Evolutionary conservation across 106 monocot genomes (phyloP), one percentile per base, ranked within the genome.

Genomic region (Triglochin maritima): DNA sequence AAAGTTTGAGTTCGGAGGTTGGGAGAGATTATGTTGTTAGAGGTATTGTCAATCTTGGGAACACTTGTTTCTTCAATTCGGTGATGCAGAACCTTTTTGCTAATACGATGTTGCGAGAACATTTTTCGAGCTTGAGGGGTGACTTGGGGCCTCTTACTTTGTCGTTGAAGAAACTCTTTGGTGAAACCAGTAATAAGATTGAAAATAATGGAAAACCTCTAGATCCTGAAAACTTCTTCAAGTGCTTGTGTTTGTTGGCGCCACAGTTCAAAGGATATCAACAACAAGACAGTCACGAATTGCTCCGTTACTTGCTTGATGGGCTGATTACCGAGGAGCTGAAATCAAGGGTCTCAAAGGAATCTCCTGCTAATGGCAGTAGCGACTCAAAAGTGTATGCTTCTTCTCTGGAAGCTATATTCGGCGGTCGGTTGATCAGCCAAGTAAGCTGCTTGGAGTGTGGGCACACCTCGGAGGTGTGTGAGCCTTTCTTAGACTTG

Each of bases 201-300:
- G 81, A 83, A 17, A 29, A 42, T 3, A 60, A 45, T 72, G 76
- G 59, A 49, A 55, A 67, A 46, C 67, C 60, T 11, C 44, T 95
- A 16, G 81, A 70, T 48, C 87, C 85, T 0, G 80, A 71, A 47
- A 72, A 64, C 57, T 79, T 95, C 69, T 90, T 95, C 48, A 73
- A 78, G 7, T 77, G 79, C 62, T 77, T 88, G 17, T 83, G 87
- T 67, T 63, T 69, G 0, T 83, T 82, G 62, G 87, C 85, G 6
- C 78, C 90, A 1, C 87, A 90, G 58, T 90, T 90, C 65, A 78
- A 81, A 44, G 87, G 90, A 2, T 90, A 83, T 44, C 81, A 88
- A 46, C 85, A 90, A 48, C 95, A 95, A 56, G 95, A 95, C 63
- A 90, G 95, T 74, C 90, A 95, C 52, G 95, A 95, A 71, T 71